Evolutionary conservation across 495 filamentous ascomycete species (phyloP), one percentile per base, ranked within the genome.

Genomic region (Darksidea phi): DNA sequence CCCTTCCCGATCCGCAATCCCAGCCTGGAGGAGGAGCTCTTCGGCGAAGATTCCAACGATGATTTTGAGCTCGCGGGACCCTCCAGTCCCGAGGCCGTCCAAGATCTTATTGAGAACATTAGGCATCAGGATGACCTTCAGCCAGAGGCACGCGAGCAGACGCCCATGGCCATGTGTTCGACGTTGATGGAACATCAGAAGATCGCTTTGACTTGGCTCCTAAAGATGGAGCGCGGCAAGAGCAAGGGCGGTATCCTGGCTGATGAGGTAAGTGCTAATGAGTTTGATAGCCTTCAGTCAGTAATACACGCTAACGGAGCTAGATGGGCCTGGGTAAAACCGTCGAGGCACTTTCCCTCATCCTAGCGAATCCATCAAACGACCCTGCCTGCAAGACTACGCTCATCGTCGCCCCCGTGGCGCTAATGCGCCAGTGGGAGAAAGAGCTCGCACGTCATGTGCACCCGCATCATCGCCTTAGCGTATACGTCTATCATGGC

Each of bases 311-410:
- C 17, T 11, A 6, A 38, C 51, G 47, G 91, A 89, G 95, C 69
- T 90, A 92, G 50, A 98, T 98, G 94, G 94, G 94, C 11, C 79
- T 98, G 10, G 94, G 94, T 20, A 98, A 98, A 76, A 98, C 94
- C 1, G 88, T 98, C 48, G 88, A 92, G 63, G 84, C 90, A 15
- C 78, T 98, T 21, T 86, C 94, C 1, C 80, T 98, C 32, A 88
- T 98, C 61, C 79, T 93, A 1, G 81, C 84, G n/a, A 79, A 84
- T 24, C 84, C 81, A 13, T 86, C 90, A 0, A 66, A 73, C 1
- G 81, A 91, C 67, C 75, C 74, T n/a, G 67, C 75, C 8, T 78
- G 81, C 55, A 89, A 92, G 76, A 92, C 94, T 1, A 94, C 88
- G 8, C 76, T 98, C 42, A 91, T 98, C 48, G 79, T 98, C 45